These are phyloP conservation scores for Plasmodium ovale DNA, from an alignment of 169 alveolate genomes.

Conservation along the genomic window DNA sequence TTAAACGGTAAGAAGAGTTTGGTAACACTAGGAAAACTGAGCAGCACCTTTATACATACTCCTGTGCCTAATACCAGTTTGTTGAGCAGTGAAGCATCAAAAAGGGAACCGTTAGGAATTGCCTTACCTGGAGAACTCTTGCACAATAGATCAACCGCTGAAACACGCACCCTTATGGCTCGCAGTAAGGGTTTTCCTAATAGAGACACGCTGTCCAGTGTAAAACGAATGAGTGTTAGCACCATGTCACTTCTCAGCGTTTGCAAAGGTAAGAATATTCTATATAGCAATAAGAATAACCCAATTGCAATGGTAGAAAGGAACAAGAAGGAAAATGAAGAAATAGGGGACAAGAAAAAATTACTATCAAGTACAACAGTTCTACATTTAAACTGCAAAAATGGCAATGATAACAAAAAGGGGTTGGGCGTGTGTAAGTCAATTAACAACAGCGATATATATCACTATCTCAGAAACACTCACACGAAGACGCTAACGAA, in stretches of 20 bases:
- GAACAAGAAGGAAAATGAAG: not conserved
- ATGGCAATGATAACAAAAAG: not conserved
- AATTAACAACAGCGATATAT: constrained; percentile 40
- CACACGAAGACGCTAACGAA: constrained; percentile 14
- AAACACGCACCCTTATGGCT: too few species aligned
- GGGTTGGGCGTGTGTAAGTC: constrained; percentile 27
- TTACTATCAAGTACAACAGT: not conserved
- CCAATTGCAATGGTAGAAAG: not conserved
- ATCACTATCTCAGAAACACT: constrained; percentile 32
- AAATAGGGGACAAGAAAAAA: not conserved
- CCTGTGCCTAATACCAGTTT: too few species aligned
- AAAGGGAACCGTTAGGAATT: too few species aligned
- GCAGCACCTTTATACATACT: too few species aligned
- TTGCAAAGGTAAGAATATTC: not conserved
- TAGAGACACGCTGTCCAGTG: not conserved
- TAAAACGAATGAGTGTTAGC: not conserved
- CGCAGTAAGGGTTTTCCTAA: not conserved
- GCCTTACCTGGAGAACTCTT: too few species aligned
- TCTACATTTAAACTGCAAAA: not conserved
- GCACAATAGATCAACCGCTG: too few species aligned
- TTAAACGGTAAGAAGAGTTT: too few species aligned
- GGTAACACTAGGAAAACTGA: too few species aligned
- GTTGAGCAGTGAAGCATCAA: too few species aligned
- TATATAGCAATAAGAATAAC: not conserved
- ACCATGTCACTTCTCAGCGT: not conserved